Evolutionary conservation across 2,329 filamentous ascomycete genomes (phyloP).

Genomic region (Colletotrichum sp.): DNA sequence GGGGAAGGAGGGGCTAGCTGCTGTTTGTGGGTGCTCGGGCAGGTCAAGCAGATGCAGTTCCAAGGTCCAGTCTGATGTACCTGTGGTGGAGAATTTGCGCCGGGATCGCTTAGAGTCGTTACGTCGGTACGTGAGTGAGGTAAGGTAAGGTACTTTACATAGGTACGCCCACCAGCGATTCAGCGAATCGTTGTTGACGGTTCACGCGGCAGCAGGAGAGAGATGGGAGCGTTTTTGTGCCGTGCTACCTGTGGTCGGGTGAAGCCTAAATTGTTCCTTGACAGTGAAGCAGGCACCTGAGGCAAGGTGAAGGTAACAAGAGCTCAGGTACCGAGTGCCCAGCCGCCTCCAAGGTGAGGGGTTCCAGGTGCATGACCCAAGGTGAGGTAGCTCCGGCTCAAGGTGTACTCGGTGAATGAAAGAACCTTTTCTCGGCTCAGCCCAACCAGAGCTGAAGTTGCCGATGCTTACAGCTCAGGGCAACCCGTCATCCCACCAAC

Average conservation of each 20-base stretch:
- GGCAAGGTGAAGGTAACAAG: background rate
- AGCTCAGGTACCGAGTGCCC: background rate
- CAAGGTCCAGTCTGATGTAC: constrained; percentile 11
- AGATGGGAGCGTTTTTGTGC: background rate
- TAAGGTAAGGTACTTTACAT: background rate
- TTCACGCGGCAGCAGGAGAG: background rate
- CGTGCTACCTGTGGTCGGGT: background rate
- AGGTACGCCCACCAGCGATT: background rate
- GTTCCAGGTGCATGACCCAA: background rate
- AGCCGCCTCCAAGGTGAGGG: background rate
- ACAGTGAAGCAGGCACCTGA: background rate
- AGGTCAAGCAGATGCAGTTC: constrained; percentile 2
- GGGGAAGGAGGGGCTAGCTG: constrained; percentile 21
- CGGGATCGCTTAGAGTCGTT: constrained; percentile 4
- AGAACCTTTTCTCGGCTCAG: background rate
- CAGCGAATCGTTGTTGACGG: background rate
- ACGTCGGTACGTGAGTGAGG: background rate
- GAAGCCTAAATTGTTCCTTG: background rate
- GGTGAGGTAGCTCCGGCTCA: background rate
- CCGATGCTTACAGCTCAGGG: background rate
- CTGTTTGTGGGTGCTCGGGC: constrained; percentile 23
- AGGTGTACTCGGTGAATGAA: background rate
- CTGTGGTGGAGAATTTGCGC: constrained; percentile 3
- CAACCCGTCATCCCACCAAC: background rate
- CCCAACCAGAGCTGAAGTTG: background rate